phyloP scores from a whole-genome alignment of 495 filamentous ascomycete genomes.

The Clavariopsis aquatica region DNA sequence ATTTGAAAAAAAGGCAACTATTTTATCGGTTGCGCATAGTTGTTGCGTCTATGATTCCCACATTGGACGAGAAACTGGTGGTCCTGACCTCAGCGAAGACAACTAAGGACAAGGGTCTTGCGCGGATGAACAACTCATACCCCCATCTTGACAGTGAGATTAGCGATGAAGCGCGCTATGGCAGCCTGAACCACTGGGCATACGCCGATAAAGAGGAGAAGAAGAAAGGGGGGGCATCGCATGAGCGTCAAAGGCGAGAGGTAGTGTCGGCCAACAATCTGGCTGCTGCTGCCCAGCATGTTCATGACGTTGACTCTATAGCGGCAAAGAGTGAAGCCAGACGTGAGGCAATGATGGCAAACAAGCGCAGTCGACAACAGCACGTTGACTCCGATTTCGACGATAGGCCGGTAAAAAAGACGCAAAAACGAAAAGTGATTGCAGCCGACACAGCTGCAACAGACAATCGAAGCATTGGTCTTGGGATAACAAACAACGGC shows the following conservation, averaged over 20 bases:
- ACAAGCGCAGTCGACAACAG: conserved; percentile 65
- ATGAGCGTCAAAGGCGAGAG: conserved; percentile 74
- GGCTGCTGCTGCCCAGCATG: conserved; percentile 65
- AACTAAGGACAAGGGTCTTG: conserved; percentile 79
- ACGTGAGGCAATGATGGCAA: conserved; percentile 75
- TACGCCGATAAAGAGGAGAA: conserved; percentile 75
- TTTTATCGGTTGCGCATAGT: conserved; percentile 53
- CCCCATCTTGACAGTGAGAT: conserved; percentile 83
- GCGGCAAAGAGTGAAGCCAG: conserved; percentile 76
- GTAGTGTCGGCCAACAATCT: conserved; percentile 67
- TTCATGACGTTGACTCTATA: conserved; percentile 73
- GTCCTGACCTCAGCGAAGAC: conserved; percentile 88
- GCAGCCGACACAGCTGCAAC: conserved; percentile 45
- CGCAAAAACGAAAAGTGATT: conserved; percentile 59
- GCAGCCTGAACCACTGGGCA: conserved; percentile 92
- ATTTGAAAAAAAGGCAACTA: conserved; percentile 62
- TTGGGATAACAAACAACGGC: conserved; percentile 41
- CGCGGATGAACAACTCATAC: conserved; percentile 77
- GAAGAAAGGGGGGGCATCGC: conserved; percentile 59
- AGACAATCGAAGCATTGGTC: conserved; percentile 43
- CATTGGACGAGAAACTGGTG: conserved; percentile 94
- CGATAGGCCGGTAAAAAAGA: conserved; percentile 65
- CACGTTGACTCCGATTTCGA: conserved; percentile 77
- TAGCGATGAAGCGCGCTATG: conserved; percentile 89
- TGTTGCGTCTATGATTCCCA: conserved; percentile 69